Percentiles rank a stretch among this genome's conserved stretches.
Conservation (phyloP, 2,329 filamentous ascomycete species). For the Juglanconis juglandina region DNA sequence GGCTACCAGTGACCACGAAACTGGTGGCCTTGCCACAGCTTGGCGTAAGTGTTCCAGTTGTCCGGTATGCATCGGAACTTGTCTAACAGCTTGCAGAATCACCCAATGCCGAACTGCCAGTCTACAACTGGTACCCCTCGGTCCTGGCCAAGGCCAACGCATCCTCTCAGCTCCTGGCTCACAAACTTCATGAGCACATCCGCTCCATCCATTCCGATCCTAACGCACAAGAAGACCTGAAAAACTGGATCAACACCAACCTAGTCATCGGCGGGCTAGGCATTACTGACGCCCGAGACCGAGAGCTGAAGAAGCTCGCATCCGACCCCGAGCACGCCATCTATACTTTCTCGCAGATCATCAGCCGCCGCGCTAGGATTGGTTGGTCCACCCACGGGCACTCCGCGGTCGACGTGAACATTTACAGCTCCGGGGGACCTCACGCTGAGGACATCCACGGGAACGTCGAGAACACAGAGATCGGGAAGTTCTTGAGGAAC, state of each 20-base stretch:
- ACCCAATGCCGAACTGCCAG: conserved; percentile 40
- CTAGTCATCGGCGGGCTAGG: conserved; percentile 71
- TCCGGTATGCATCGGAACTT: background rate
- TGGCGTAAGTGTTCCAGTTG: conserved; percentile 53
- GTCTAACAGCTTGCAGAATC: conserved; percentile 12
- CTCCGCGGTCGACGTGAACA: conserved; percentile 90
- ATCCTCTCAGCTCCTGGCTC: conserved; percentile 68
- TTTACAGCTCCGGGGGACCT: conserved; percentile 75
- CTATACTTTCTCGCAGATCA: conserved; percentile 72
- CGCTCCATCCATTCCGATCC: conserved; percentile 28
- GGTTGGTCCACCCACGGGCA: conserved; percentile 96
- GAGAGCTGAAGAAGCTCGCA: conserved; percentile 67
- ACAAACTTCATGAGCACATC: conserved; percentile 60
- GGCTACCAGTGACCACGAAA: conserved; percentile 93
- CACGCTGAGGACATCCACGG: conserved; percentile 65
- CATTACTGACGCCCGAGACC: conserved; percentile 66
- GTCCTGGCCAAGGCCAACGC: conserved; percentile 75
- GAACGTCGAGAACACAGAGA: conserved; percentile 92
- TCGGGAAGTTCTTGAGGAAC: conserved; percentile 74
- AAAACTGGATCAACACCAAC: conserved; percentile 63
- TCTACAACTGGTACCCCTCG: conserved; percentile 75
- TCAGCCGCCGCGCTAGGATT: conserved; percentile 81
- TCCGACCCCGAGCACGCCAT: conserved; percentile 52
- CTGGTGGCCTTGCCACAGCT: conserved; percentile 80
- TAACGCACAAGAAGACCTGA: conserved; percentile 38